These are phyloP conservation scores for Mycosarcoma mackinlayi DNA, from an alignment of 1,284 basidiomycete genomes.

Conservation along the genomic window DNA sequence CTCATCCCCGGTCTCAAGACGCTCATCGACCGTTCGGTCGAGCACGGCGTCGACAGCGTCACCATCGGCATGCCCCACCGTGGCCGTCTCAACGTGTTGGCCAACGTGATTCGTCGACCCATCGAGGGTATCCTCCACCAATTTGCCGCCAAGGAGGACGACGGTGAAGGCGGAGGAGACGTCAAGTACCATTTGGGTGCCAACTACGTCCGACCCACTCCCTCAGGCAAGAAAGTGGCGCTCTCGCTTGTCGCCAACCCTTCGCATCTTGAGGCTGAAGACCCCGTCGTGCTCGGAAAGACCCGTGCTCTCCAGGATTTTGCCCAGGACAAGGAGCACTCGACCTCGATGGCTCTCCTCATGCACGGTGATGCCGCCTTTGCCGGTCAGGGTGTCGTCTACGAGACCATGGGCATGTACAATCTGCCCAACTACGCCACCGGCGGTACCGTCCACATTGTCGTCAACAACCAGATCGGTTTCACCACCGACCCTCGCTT, in stretches of 20 bases:
- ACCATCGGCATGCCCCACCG: constrained; percentile 99
- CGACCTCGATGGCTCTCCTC: constrained; percentile 81
- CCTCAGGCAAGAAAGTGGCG: constrained; percentile 96
- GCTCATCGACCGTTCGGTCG: constrained; percentile 96
- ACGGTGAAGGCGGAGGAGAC: constrained; percentile 81
- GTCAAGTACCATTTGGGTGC: constrained; percentile 99
- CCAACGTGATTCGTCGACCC: constrained; percentile 98
- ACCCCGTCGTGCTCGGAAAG: constrained; percentile 97
- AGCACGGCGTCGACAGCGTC: constrained; percentile 92
- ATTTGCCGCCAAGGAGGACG: constrained; percentile 76
- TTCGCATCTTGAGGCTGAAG: constrained; percentile 95
- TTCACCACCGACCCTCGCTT: constrained; percentile 99
- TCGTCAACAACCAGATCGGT: constrained; percentile 99
- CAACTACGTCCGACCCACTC: constrained; percentile 98
- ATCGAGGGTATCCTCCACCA: constrained; percentile 98
- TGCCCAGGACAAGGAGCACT: constrained; percentile 79
- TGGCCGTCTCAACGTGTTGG: constrained; percentile 95
- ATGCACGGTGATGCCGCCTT: constrained; percentile 99
- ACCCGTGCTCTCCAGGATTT: constrained; percentile 96
- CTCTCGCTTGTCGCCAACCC: constrained; percentile 98
- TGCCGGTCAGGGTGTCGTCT: constrained; percentile 97
- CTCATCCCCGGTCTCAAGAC: constrained; percentile 99
- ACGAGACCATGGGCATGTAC: constrained; percentile 99
- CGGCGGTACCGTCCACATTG: constrained; percentile 96
- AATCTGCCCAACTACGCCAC: constrained; percentile 94